Percentiles rank a stretch among this genome's conserved stretches.
These are phyloP conservation scores for Chaetoscypha palmicola DNA, from an alignment of 2,329 filamentous ascomycete species.

Conservation along the genomic window DNA sequence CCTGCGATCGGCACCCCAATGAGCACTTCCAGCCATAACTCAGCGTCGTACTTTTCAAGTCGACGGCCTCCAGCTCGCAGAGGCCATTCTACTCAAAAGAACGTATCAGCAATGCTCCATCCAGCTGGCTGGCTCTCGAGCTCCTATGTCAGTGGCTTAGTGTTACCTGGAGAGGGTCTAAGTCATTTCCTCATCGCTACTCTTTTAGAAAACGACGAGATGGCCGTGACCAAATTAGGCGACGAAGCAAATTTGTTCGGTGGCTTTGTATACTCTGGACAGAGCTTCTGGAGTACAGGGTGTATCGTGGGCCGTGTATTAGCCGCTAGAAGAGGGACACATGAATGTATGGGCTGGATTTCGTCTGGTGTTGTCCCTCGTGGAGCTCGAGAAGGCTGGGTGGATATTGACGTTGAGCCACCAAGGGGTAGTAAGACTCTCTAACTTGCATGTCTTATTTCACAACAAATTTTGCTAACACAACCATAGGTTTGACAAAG, in stretches of 20 bases:
- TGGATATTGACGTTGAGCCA: constrained; percentile 50
- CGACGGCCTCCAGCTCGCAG: constrained; percentile 21
- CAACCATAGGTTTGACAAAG: constrained; percentile 39
- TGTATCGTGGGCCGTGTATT: constrained; percentile 60
- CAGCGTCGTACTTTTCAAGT: constrained; percentile 29
- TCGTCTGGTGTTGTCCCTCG: constrained; percentile 52
- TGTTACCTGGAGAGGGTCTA: constrained; percentile 57
- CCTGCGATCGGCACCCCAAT: constrained; percentile 26
- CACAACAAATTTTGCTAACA: no score
- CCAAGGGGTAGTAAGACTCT: constrained; percentile 21
- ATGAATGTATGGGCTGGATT: constrained; percentile 63
- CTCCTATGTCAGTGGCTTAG: constrained; percentile 58
- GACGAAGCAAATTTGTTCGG: constrained; percentile 55
- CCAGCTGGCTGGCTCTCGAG: constrained; percentile 60
- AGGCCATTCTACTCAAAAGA: constrained; percentile 30
- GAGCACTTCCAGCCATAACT: constrained; percentile 25
- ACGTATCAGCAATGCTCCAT: constrained; percentile 50
- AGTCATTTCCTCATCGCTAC: constrained; percentile 60
- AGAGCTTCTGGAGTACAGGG: constrained; percentile 63
- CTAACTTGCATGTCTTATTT: background rate
- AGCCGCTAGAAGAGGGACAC: constrained; percentile 53
- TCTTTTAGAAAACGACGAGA: constrained; percentile 56
- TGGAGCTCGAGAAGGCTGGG: constrained; percentile 48
- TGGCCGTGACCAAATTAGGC: constrained; percentile 51
- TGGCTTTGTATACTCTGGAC: constrained; percentile 55